Conservation (phyloP, 345 rosid genomes). For the Brassica juncea region DNA sequence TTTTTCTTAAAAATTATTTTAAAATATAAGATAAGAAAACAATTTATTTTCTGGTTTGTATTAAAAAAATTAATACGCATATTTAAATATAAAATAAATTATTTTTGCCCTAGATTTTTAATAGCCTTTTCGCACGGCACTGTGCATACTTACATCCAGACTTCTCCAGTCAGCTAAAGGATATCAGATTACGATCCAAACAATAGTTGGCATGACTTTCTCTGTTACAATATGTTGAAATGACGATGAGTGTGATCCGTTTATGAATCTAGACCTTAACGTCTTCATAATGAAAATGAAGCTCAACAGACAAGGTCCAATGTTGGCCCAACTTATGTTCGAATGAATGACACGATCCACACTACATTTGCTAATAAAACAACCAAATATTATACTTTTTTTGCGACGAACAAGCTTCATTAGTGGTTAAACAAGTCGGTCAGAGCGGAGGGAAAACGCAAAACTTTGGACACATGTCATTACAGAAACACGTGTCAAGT, state of each 20-base stretch:
- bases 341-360: neutral
- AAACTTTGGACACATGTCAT: constrained; percentile 16
- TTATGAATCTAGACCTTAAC: neutral
- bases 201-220: neutral
- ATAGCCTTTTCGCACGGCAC: too few relatives aligned
- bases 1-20: too few relatives aligned
- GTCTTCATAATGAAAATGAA: neutral
- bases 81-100: too few relatives aligned
- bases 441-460: neutral
- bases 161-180: neutral
- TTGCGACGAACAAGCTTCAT: neutral
- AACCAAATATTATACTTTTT: neutral
- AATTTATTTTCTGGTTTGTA: too few relatives aligned
- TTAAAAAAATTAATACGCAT: too few relatives aligned
- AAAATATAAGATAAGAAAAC: too few relatives aligned
- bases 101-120: too few relatives aligned
- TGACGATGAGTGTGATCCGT: neutral
- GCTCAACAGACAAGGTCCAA: neutral
- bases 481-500: constrained; percentile 27
- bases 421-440: constrained; percentile 1
- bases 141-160: neutral
- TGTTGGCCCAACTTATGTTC: neutral
- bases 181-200: neutral
- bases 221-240: neutral
- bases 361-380: neutral